Evolutionary conservation across 164 flowering plant genomes (phyloP), one percentile per base, ranked within the genome.

Genomic region (Amborella trichopoda): DNA sequence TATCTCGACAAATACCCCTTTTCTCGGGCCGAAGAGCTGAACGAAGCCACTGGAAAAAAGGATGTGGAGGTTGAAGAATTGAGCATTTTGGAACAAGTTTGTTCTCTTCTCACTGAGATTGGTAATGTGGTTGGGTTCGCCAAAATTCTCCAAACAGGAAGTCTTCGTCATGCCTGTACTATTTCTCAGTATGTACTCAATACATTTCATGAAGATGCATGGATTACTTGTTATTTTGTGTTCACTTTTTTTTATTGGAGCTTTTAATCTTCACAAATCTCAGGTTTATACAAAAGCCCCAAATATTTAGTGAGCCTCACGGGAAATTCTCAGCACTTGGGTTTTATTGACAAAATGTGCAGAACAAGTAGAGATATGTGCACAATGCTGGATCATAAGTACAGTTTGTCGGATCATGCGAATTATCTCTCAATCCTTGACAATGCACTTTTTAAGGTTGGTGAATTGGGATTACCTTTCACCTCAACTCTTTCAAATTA

Each of bases 111-210:
- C 50, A 25, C 51, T 45, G 59, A 53, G 44, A 53, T 63, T 25
- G 67, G 67, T 43, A 63, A 57, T 39, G 58, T 33, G 14, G 48
- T 63, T 21, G 67, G 67, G 40, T 45, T 63, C 24, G 36, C 49
- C 40, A 48, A 59, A 50, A 54, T 50, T 22, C 48, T 63, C 16
- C 43, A 21, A 28, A 49, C 67, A 23, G 67, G 63, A 26, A 26
- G 27, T 53, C 52, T 38, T 3, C 55, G 42, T 30, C 59, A 63
- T 40, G n/a, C 28, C 28, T 19, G 28, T 43, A 53, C 24, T 30
- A 25, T 49, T 17, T 53, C 62, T 25, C 50, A 55, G 67, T 63
- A 57, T 28, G 55, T 9, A 10, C 27, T 13, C 11, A 25, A 24
- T 16, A 19, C 20, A 6, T 30, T 30, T 30, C 8, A 30, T 6